Conservation (phyloP, 2,329 filamentous ascomycete species). For the Botrytis squamosa region DNA sequence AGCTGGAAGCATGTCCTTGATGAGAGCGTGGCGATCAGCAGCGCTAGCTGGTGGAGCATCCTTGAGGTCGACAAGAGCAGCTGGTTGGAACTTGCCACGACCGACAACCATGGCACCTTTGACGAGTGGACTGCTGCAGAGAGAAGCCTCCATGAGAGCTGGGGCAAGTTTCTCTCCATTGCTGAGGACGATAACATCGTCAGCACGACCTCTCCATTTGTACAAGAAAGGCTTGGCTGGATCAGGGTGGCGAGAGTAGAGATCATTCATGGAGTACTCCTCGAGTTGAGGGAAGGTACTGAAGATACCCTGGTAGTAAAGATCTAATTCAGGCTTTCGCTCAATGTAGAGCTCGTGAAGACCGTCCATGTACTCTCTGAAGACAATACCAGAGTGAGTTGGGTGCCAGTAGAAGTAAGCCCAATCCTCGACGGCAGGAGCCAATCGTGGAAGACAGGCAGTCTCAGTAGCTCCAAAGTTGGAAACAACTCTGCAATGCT, state of each 20-base stretch:
- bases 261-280: conserved; percentile 28
- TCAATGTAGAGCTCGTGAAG: conserved; percentile 25
- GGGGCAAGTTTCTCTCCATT: conserved; percentile 49
- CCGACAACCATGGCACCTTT: conserved; percentile 41
- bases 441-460: conserved; percentile 24
- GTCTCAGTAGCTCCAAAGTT: conserved; percentile 33
- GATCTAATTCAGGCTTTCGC: conserved; percentile 23
- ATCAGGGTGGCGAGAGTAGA: conserved; percentile 26
- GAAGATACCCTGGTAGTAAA: conserved; percentile 26
- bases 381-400: conserved; percentile 24
- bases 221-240: conserved; percentile 25
- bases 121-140: conserved; percentile 41
- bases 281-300: conserved; percentile 26
- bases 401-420: conserved; percentile 33
- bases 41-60: conserved; percentile 9
- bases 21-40: conserved; percentile 19
- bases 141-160: conserved; percentile 41
- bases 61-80: conserved; percentile 25
- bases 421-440: conserved; percentile 29
- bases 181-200: conserved; percentile 29
- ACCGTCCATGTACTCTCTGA: conserved; percentile 24
- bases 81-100: conserved; percentile 27
- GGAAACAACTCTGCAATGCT: conserved; percentile 26
- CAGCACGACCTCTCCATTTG: conserved; percentile 24
- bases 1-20: conserved; percentile 37